These are phyloP conservation scores for Globisporangium radiosum DNA, from an alignment of 352 stramenopile species.

Conservation along the genomic window DNA sequence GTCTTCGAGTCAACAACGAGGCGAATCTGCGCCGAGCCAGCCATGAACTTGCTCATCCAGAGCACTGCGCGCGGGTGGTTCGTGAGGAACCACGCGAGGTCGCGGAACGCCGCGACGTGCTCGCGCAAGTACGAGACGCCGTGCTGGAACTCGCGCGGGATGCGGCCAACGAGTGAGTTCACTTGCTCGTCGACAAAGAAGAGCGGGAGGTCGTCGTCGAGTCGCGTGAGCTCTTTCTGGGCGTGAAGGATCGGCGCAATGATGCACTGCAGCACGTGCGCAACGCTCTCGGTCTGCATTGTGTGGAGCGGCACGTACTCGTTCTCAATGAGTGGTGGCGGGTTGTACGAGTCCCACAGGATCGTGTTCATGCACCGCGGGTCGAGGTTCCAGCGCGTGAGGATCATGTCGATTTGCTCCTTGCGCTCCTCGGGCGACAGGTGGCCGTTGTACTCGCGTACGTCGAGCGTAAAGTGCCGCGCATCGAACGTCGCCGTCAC, in stretches of 20 bases:
- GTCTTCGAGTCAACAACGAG: conserved; percentile 34
- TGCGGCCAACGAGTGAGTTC: conserved; percentile 26
- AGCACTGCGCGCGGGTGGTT: conserved; percentile 36
- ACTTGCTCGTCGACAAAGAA: conserved; percentile 42
- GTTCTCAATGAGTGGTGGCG: conserved; percentile 7
- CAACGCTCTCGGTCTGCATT: conserved; percentile 31
- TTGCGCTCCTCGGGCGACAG: conserved; percentile 32
- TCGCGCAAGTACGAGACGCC: conserved; percentile 28
- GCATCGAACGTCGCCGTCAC: conserved; percentile 33
- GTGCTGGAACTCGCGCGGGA: conserved; percentile 27
- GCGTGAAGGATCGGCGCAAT: conserved; percentile 32
- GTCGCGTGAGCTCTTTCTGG: conserved; percentile 19
- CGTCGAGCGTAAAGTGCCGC: conserved; percentile 39
- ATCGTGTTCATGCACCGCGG: conserved; percentile 38
- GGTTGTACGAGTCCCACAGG: conserved; percentile 37
- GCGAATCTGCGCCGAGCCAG: conserved; percentile 24
- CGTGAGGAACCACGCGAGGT: conserved; percentile 36
- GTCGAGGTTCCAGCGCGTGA: conserved; percentile 40
- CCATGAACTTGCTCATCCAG: conserved; percentile 31
- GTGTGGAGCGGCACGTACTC: conserved; percentile 24
- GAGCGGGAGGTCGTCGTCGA: conserved; percentile 25
- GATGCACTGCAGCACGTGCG: conserved; percentile 38
- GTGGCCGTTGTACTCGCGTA: conserved; percentile 33
- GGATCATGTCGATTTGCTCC: conserved; percentile 33
- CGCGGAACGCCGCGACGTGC: conserved; percentile 31